phyloP scores from a whole-genome alignment of 768 basidiomycete species.

The Rhizopogon vesiculosus region DNA sequence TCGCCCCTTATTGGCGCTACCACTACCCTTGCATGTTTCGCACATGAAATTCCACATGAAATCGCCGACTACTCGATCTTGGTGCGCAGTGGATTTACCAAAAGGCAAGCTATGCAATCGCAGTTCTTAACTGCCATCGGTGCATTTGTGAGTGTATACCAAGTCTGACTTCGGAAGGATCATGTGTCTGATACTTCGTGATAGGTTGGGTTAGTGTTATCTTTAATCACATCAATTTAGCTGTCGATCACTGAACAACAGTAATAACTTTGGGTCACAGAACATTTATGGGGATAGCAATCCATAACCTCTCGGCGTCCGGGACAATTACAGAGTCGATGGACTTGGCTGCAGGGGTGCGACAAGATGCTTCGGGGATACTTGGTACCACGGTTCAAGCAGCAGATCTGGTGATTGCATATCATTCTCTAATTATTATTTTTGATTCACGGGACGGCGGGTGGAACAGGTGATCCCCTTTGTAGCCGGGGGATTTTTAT shows the following conservation, averaged over 20 bases:
- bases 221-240: not conserved
- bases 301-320: constrained; percentile 69
- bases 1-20: constrained; percentile 91
- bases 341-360: constrained; percentile 73
- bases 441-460: constrained; percentile 9
- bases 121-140: constrained; percentile 91
- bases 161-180: constrained; percentile 5
- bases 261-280: constrained; percentile 28
- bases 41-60: constrained; percentile 94
- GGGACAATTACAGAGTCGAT: constrained; percentile 33
- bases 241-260: constrained; percentile 3
- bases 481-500: constrained; percentile 88
- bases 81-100: constrained; percentile 85
- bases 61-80: constrained; percentile 97
- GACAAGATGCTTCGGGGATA: constrained; percentile 71
- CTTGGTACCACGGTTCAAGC: constrained; percentile 78
- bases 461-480: constrained; percentile 73
- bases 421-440: constrained; percentile 5
- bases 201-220: constrained; percentile 30
- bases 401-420: constrained; percentile 65
- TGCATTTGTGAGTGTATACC: constrained; percentile 61
- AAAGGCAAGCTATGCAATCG: constrained; percentile 88
- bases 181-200: constrained; percentile 18
- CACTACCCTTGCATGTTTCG: constrained; percentile 92
- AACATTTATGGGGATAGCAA: constrained; percentile 85